Evolutionary conservation across 495 filamentous ascomycete genomes (phyloP).

Genomic region (Aspergillus affinis): DNA sequence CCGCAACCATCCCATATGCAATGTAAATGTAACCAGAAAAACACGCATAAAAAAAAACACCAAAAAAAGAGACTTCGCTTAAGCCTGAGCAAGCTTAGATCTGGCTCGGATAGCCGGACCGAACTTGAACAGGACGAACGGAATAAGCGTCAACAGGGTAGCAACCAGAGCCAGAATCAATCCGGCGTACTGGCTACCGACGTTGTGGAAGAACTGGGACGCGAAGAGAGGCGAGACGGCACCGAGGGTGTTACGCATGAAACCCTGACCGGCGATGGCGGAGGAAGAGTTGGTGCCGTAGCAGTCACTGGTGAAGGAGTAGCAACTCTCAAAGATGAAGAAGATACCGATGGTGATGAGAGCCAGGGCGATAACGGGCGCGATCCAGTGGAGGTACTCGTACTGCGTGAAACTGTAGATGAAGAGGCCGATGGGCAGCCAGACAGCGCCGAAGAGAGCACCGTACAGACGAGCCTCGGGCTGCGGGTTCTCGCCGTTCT

Average conservation of each 20-base stretch:
- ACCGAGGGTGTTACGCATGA: conserved; percentile 49
- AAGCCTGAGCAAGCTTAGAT: conserved; percentile 26
- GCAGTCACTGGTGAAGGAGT: conserved; percentile 46
- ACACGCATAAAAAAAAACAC: neutral
- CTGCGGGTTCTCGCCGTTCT: conserved; percentile 53
- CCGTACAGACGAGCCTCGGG: conserved; percentile 57
- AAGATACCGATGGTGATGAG: conserved; percentile 48
- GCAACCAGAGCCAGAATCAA: conserved; percentile 41
- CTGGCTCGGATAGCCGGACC: conserved; percentile 40
- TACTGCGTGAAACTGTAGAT: conserved; percentile 80
- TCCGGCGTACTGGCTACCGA: conserved; percentile 46
- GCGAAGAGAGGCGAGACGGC: conserved; percentile 51
- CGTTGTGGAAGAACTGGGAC: conserved; percentile 47
- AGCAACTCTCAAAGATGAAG: conserved; percentile 46
- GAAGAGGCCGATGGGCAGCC: conserved; percentile 71
- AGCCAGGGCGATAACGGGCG: conserved; percentile 55
- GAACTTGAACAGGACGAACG: conserved; percentile 41
- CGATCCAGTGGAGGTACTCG: conserved; percentile 60
- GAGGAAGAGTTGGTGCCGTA: conserved; percentile 46
- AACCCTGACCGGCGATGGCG: conserved; percentile 50
- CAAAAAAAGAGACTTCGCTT: neutral
- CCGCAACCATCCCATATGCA: neutral
- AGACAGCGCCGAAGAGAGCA: conserved; percentile 65
- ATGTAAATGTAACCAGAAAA: neutral
- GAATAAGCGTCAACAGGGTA: conserved; percentile 41